Conservation (phyloP, 129 eudicot genomes). For the Cynara cardunculus region DNA sequence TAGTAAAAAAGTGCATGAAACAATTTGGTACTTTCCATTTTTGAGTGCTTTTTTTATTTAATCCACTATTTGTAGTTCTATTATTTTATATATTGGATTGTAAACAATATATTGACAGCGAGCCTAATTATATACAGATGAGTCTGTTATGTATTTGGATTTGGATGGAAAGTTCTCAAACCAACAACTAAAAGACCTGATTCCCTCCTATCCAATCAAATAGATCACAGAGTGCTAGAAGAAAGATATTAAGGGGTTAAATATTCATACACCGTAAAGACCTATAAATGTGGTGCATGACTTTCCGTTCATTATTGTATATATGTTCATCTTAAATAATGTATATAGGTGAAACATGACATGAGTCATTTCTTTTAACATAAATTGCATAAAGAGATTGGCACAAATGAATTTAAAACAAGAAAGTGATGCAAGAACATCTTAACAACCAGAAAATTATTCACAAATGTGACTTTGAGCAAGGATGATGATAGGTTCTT, state of each 20-base stretch:
- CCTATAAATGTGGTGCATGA: no score
- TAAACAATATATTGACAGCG: background rate
- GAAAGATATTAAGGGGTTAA: background rate
- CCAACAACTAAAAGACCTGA: background rate
- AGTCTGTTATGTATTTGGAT: background rate
- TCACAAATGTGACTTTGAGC: background rate
- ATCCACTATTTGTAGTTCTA: background rate
- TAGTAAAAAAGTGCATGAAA: background rate
- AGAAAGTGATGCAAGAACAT: no score
- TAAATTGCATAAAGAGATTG: no score
- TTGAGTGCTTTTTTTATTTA: background rate
- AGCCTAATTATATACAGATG: background rate
- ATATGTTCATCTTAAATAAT: no score
- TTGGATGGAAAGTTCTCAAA: background rate
- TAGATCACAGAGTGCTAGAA: background rate
- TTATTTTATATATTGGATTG: background rate
- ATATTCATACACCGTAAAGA: no score
- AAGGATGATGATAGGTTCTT: background rate
- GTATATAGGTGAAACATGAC: no score
- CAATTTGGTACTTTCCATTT: background rate
- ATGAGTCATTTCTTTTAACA: no score
- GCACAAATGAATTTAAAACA: no score
- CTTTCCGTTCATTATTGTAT: no score
- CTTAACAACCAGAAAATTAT: background rate
- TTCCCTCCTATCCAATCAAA: background rate